Evolutionary conservation across 257 asterid species (phyloP).

Genomic region (Solanum peruvianum): DNA sequence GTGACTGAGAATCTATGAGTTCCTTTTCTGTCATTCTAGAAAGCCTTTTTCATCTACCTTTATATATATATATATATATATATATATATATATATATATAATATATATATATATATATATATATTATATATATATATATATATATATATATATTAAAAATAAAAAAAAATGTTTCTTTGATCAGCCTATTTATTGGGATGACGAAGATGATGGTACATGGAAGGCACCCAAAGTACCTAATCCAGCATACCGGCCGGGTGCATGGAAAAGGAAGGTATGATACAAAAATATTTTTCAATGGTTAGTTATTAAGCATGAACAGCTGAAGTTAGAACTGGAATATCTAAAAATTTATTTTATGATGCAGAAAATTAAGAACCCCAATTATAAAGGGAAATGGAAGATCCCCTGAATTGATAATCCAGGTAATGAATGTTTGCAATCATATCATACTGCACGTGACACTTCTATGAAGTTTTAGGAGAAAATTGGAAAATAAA

Average conservation of each 20-base stretch:
- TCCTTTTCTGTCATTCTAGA: not conserved
- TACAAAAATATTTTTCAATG: not conserved
- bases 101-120: too few relatives aligned
- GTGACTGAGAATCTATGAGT: not conserved
- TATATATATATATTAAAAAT: too few relatives aligned
- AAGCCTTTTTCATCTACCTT: not conserved
- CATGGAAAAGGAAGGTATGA: constrained; percentile 15
- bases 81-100: too few relatives aligned
- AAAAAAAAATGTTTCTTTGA: not conserved
- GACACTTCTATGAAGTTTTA: not conserved
- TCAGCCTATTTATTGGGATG: constrained; percentile 20
- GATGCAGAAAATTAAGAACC: constrained; percentile 14
- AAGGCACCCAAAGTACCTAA: constrained; percentile 12
- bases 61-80: too few relatives aligned
- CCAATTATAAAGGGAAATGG: constrained; percentile 21
- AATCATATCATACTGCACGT: not conserved
- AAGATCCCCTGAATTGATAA: constrained; percentile 15
- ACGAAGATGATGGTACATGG: constrained; percentile 18
- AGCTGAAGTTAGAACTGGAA: not conserved
- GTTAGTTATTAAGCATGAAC: not conserved
- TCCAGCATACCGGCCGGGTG: constrained; percentile 12
- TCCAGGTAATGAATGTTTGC: constrained; percentile 7
- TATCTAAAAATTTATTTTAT: not conserved
- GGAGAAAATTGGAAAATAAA: not conserved
- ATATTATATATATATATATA: too few relatives aligned